Percentiles rank a stretch among this genome's conserved stretches.
Evolutionary conservation across 768 basidiomycete species (phyloP).

Genomic region (Auricularia cornea): DNA sequence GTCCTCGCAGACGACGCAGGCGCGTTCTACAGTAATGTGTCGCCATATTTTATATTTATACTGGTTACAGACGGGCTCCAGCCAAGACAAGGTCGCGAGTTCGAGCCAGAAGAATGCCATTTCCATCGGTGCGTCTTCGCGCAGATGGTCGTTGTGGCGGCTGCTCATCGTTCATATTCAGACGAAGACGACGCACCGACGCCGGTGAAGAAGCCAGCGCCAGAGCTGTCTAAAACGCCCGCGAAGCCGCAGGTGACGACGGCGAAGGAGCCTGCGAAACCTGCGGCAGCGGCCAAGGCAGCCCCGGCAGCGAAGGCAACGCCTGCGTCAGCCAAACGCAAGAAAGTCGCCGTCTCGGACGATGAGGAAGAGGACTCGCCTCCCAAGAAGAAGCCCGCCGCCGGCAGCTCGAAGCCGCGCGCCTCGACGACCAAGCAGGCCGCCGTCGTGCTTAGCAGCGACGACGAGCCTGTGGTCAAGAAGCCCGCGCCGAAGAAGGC

Average conservation of each 20-base stretch:
- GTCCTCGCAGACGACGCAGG: background rate
- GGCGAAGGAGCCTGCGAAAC: no score
- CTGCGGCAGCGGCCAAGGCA: background rate
- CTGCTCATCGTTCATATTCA: background rate
- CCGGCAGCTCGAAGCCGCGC: conserved; percentile 2
- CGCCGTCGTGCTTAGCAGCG: background rate
- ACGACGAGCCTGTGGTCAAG: conserved; percentile 8
- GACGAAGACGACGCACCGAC: background rate
- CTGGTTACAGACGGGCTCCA: background rate
- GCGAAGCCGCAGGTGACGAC: no score
- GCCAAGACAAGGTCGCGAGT: background rate
- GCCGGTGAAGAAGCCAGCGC: no score
- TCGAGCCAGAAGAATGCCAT: background rate
- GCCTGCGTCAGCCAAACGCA: background rate
- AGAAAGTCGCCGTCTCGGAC: conserved; percentile 6
- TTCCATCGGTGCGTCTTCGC: background rate
- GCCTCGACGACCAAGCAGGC: background rate
- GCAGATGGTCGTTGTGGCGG: background rate
- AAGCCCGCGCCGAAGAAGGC: conserved; percentile 9
- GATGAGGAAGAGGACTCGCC: conserved; percentile 5
- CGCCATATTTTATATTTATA: no score
- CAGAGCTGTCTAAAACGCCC: no score
- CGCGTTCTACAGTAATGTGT: background rate
- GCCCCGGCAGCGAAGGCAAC: background rate
- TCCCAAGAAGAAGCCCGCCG: conserved; percentile 5